phyloP scores from a whole-genome alignment of 257 asterid genomes.

The Schizonepeta tenuifolia region DNA sequence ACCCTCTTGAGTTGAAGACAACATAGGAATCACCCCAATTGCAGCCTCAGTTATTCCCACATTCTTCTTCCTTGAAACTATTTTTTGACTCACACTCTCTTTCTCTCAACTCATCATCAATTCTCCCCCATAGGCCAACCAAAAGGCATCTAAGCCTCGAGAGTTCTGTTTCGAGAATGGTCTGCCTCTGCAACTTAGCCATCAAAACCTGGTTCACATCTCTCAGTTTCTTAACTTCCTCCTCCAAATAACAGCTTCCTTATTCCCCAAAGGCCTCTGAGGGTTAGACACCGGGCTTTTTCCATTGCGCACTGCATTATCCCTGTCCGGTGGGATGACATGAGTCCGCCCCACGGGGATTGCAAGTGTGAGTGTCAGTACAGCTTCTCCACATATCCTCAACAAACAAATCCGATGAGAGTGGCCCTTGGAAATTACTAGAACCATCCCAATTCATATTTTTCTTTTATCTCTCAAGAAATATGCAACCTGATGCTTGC shows the following conservation, averaged over 20 bases:
- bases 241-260: slow-evolving; percentile 75
- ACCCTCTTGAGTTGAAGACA: slow-evolving; percentile 32
- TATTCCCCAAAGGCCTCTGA: slow-evolving; percentile 48
- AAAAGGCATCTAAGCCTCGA: slow-evolving; percentile 56
- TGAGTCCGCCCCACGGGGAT: no score
- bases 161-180: slow-evolving; percentile 53
- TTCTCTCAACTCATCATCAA: slow-evolving; percentile 50
- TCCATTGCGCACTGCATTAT: not conserved
- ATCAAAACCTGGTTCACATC: slow-evolving; percentile 50
- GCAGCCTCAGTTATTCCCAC: slow-evolving; percentile 30
- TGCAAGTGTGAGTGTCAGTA: no score
- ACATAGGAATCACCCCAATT: slow-evolving; percentile 20
- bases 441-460: slow-evolving; percentile 47
- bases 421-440: slow-evolving; percentile 39
- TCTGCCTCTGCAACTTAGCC: slow-evolving; percentile 51
- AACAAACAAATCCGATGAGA: slow-evolving; percentile 46
- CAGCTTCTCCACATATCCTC: slow-evolving; percentile 54
- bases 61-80: slow-evolving; percentile 30
- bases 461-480: slow-evolving; percentile 24
- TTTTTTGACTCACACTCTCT: slow-evolving; percentile 30
- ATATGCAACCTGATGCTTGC: not conserved
- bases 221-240: slow-evolving; percentile 60
- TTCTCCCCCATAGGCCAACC: slow-evolving; percentile 52
- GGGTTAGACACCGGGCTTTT: slow-evolving; percentile 31
- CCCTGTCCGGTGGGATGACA: slow-evolving; percentile 40